Conservation (phyloP, 2,329 filamentous ascomycete genomes). For the Pseudocercospora fijiensis region DNA sequence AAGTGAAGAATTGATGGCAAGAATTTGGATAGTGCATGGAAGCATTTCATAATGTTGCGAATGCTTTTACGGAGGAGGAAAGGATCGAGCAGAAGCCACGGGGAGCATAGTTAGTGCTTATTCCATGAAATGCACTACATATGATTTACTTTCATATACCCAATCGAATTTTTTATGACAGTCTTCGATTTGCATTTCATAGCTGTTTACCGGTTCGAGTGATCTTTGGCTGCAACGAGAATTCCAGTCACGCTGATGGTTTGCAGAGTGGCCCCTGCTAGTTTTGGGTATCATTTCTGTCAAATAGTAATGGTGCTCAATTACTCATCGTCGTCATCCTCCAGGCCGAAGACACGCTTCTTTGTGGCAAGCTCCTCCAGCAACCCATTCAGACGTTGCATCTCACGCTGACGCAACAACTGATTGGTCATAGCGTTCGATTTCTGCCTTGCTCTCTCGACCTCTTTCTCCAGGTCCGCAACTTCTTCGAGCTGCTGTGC, state of each 20-base stretch:
- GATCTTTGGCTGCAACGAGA: not conserved
- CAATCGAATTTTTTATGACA: not conserved
- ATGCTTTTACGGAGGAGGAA: not conserved
- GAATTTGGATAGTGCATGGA: not conserved
- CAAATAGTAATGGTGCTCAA: not conserved
- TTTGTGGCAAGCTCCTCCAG: conserved; percentile 57
- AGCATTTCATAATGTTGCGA: not conserved
- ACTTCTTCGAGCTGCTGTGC: conserved; percentile 55
- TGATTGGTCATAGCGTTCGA: conserved; percentile 46
- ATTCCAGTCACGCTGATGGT: not conserved
- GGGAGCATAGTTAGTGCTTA: not conserved
- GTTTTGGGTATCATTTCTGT: not conserved
- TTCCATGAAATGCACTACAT: not conserved
- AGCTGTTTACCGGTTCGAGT: not conserved
- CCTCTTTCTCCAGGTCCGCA: conserved; percentile 53
- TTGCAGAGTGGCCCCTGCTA: not conserved
- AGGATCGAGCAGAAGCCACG: not conserved
- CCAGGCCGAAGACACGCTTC: conserved; percentile 44
- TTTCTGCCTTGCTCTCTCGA: conserved; percentile 42
- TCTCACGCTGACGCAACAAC: conserved; percentile 52
- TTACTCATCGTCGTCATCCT: conserved; percentile 30
- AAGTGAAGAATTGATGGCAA: conserved; percentile 2
- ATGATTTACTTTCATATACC: not conserved
- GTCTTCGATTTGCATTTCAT: not conserved
- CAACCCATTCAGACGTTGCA: conserved; percentile 51